A percentile compares a stretch with the other conserved stretches of the same genome.
phyloP scores from a whole-genome alignment of 1,284 basidiomycete genomes.

The Irpex rosettiformis region DNA sequence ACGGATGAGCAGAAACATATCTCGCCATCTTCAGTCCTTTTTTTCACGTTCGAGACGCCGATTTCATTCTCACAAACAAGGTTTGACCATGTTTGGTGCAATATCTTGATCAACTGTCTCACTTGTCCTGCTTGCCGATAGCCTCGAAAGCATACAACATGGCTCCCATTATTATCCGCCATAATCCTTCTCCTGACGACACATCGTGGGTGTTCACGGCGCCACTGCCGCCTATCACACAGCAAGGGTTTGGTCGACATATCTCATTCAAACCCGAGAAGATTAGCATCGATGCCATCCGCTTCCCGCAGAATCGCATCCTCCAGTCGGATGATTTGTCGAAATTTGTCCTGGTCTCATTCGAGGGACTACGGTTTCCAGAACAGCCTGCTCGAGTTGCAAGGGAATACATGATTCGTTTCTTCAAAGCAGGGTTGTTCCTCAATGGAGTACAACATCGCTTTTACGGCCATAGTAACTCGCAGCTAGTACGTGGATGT shows the following conservation, averaged over 20 bases:
- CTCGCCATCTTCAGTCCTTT: neutral
- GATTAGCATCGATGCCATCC: conserved; percentile 45
- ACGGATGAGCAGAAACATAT: neutral
- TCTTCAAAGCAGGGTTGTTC: conserved; percentile 52
- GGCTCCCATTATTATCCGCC: conserved; percentile 36
- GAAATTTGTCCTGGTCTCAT: conserved; percentile 54
- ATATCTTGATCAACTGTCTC: neutral
- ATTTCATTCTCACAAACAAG: neutral
- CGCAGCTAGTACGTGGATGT: conserved; percentile 47
- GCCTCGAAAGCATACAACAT: conserved; percentile 21
- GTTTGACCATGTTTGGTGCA: neutral
- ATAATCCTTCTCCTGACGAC: conserved; percentile 43
- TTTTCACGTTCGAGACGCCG: neutral
- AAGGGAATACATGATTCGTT: conserved; percentile 51
- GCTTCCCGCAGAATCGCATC: conserved; percentile 55
- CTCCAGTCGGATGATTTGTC: conserved; percentile 49
- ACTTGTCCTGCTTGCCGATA: neutral
- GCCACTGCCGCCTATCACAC: conserved; percentile 25
- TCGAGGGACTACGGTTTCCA: conserved; percentile 50
- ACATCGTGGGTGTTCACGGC: conserved; percentile 45
- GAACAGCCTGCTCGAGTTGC: conserved; percentile 41
- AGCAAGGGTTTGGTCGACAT: conserved; percentile 37
- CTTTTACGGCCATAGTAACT: conserved; percentile 68
- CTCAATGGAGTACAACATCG: conserved; percentile 59
- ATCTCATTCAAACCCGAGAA: conserved; percentile 46